Base-by-base conservation (phyloP, 2,329 filamentous ascomycete species). In the Clonostachys solani region DNA sequence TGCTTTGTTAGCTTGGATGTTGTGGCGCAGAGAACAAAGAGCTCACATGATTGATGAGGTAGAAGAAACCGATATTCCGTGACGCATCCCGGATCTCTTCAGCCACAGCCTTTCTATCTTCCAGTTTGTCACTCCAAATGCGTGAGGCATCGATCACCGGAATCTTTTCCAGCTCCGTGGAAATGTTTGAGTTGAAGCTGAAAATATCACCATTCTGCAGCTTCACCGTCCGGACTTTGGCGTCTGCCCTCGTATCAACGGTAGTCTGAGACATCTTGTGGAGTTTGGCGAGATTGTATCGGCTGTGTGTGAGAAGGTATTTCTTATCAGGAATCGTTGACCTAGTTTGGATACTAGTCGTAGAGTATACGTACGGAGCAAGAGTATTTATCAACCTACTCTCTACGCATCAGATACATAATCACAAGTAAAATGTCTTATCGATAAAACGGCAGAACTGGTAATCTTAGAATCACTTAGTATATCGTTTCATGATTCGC, bases 21-120 rank as follows among this genome's bases (percentile, higher is more conserved):
- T 15, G 16, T 34, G 40, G 33, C 10, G 40, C 12, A 17, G 4
- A 41, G 40, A 13, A 19, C 13, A 12, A 15, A 23, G 9, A 33
- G 36, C 51, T 34, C n/a, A 58, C 56, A 53, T 66, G 62, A 50
- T 65, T 62, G 35, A 60, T 52, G 15, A 67, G 58, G 33, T 74
- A 73, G 56, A 77, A 74, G 54, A 74, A 75, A 5, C 72, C 69
- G 38, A 69, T 67, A 16, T 65, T 61, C 49, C 54, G 63, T 18
- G 57, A 67, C 40, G 65, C 72, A 51, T 67, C 60, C 8, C 67
- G 62, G 15, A 76, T 64, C 40, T 69, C 56, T 12, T 56, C 53
- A 3, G 73, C 69, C 5, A 74, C 62, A 8, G 55, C 56, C 43
- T 65, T 55, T 2, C 71, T 66, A 15, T 67, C 64, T 4, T 60